Evolutionary conservation across 129 eudicot genomes (phyloP), one percentile per base, ranked within the genome.

Genomic region (Calendula officinalis): DNA sequence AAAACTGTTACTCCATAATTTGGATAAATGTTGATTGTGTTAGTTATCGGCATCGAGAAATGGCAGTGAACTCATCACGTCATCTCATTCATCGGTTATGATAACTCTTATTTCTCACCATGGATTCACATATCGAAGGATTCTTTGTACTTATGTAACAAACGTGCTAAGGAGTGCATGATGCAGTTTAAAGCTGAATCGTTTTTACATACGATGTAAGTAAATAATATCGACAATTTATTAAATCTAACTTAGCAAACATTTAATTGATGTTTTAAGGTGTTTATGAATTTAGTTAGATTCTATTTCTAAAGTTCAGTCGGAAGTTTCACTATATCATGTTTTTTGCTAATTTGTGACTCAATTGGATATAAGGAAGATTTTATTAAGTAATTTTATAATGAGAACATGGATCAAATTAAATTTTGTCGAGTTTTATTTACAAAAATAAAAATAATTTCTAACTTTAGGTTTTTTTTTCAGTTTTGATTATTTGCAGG

Each of bases 101-200:
- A 66, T 52, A 8, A 32, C 3, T 66, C 71, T 5, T 39, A 51
- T 49, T 66, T 66, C 30, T 66, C 71, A n/a, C 62, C 52, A 7
- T 66, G 62, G 62, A 66, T 3, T 12, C 39, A 13, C 6, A 40
- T 2, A 41, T 12, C 56, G 8, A 43, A 32, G 2, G 15, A 22
- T 17, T 8, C n/a, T 16, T 11, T 36, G 5, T 2, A 22, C 36
- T 38, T 51, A 2, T 22, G 27, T 2, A 39, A 13, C 2, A 2
- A 14, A 11, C 39, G 14, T 8, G 41, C 51, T 38, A 66, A 66
- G 14, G 27, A 8, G 8, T 6, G 0, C 1, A 6, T 8, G 51
- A 66, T 66, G 62, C 40, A 40, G 5, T 40, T 66, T 22, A 50
- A 66, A 52, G 13, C 41, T 1, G 61, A 9, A 2, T 66, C 71